A percentile compares a stretch with the other conserved stretches of the same genome.
Conservation (phyloP, 306 rosid genomes). For the Castanospermum australe region DNA sequence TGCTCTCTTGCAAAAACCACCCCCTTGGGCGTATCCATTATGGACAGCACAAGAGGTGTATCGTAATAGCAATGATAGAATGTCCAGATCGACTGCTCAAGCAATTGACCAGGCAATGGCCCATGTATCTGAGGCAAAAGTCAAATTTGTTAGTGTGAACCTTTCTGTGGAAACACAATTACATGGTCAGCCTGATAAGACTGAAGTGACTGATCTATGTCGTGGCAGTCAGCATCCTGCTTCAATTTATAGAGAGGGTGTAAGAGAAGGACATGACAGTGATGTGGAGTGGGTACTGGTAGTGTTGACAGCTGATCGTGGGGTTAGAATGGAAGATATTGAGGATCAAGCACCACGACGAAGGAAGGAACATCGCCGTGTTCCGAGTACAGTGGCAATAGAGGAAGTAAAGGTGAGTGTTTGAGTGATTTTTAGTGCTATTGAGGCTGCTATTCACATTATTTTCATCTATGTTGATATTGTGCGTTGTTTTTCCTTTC, state of each 20-base stretch:
- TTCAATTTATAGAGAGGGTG: conserved; percentile 32
- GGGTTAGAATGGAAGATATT: conserved; percentile 85
- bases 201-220: conserved; percentile 34
- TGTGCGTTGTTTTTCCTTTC: not conserved
- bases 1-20: conserved; percentile 81
- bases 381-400: conserved; percentile 91
- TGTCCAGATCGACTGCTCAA: conserved; percentile 92
- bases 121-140: conserved; percentile 60
- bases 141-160: conserved; percentile 59
- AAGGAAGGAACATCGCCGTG: conserved; percentile 94
- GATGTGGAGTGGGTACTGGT: conserved; percentile 76
- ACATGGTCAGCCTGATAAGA: conserved; percentile 38
- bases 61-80: conserved; percentile 84
- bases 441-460: conserved; percentile 12
- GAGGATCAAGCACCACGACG: conserved; percentile 63
- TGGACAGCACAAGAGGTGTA: conserved; percentile 92
- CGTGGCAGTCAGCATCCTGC: conserved; percentile 13
- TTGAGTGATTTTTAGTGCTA: conserved; percentile 16
- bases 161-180: conserved; percentile 57
- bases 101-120: conserved; percentile 97
- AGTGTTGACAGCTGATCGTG: conserved; percentile 76
- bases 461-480: not conserved
- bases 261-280: conserved; percentile 34
- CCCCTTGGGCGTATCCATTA: conserved; percentile 97
- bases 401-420: conserved; percentile 90